phyloP scores from a whole-genome alignment of 2,329 filamentous ascomycete species.

The Cercospora sojina region DNA sequence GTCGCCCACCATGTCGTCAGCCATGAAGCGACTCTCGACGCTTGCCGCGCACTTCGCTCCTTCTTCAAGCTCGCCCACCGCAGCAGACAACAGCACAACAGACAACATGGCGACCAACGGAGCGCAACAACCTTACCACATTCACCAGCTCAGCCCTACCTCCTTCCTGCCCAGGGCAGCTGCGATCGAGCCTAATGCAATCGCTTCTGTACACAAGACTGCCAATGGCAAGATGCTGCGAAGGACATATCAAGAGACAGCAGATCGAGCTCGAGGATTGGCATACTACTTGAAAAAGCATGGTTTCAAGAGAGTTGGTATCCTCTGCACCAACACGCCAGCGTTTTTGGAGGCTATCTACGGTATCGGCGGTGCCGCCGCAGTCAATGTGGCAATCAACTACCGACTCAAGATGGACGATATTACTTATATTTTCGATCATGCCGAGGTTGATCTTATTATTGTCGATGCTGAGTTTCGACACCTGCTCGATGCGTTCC shows the following conservation, averaged over 20 bases:
- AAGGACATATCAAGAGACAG: slow-evolving; percentile 75
- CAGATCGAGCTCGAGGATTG: slow-evolving; percentile 81
- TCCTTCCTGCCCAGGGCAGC: slow-evolving; percentile 85
- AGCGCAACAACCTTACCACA: slow-evolving; percentile 46
- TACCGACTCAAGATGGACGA: slow-evolving; percentile 79
- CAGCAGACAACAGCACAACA: slow-evolving; percentile 26
- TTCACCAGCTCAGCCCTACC: slow-evolving; percentile 83
- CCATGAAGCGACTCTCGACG: slow-evolving; percentile 60
- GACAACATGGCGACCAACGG: slow-evolving; percentile 22
- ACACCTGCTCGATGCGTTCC: slow-evolving; percentile 66
- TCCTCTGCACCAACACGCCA: slow-evolving; percentile 88
- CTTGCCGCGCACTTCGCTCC: slow-evolving; percentile 48
- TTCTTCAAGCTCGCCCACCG: slow-evolving; percentile 35
- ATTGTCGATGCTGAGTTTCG: slow-evolving; percentile 83
- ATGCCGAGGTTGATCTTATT: slow-evolving; percentile 81
- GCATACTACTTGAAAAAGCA: slow-evolving; percentile 83
- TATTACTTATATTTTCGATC: slow-evolving; percentile 85
- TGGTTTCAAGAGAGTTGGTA: slow-evolving; percentile 72
- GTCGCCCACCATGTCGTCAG: slow-evolving; percentile 57
- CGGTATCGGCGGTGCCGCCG: slow-evolving; percentile 78
- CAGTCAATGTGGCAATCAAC: slow-evolving; percentile 71
- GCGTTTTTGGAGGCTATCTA: slow-evolving; percentile 91
- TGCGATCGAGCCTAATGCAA: slow-evolving; percentile 74
- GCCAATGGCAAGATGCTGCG: slow-evolving; percentile 65
- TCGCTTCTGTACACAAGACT: slow-evolving; percentile 28